Conservation (phyloP, 176 grass and related monocot genomes). For the Carex littledalei region DNA sequence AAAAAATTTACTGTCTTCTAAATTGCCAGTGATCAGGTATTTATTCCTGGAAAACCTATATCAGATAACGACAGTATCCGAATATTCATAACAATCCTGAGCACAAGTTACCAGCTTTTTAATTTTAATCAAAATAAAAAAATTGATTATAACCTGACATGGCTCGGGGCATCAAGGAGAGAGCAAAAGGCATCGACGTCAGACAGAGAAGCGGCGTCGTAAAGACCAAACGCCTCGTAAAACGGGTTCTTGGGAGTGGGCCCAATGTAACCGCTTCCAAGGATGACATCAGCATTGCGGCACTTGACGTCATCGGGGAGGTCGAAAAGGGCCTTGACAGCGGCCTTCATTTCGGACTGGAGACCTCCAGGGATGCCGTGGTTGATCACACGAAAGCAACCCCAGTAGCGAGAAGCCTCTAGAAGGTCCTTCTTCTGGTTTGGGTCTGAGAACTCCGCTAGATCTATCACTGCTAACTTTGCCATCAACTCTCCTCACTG, state of each 20-base stretch:
- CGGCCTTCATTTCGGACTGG: conserved; percentile 68
- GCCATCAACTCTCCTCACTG: background rate
- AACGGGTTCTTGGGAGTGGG: conserved; percentile 52
- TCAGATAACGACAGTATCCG: background rate
- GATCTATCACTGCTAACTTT: conserved; percentile 11
- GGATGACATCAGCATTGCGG: conserved; percentile 51
- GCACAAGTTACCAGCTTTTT: background rate
- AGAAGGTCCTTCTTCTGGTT: background rate
- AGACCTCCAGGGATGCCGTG: conserved; percentile 45
- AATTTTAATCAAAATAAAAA: background rate
- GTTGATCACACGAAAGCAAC: conserved; percentile 53
- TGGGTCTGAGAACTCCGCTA: background rate
- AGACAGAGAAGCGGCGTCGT: conserved; percentile 35
- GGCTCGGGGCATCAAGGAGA: conserved; percentile 42
- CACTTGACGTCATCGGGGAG: conserved; percentile 68
- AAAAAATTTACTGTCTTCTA: background rate
- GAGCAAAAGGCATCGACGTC: conserved; percentile 70
- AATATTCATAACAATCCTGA: background rate
- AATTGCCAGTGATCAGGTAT: background rate
- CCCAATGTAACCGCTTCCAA: conserved; percentile 57
- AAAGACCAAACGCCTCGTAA: conserved; percentile 65
- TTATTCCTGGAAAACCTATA: background rate
- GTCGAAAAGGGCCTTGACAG: conserved; percentile 58
- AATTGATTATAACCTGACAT: conserved; percentile 26
- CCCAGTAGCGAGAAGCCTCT: background rate